Evolutionary conservation across 805 yeast species (phyloP).

Genomic region (Zygoascus biomembranicola): DNA sequence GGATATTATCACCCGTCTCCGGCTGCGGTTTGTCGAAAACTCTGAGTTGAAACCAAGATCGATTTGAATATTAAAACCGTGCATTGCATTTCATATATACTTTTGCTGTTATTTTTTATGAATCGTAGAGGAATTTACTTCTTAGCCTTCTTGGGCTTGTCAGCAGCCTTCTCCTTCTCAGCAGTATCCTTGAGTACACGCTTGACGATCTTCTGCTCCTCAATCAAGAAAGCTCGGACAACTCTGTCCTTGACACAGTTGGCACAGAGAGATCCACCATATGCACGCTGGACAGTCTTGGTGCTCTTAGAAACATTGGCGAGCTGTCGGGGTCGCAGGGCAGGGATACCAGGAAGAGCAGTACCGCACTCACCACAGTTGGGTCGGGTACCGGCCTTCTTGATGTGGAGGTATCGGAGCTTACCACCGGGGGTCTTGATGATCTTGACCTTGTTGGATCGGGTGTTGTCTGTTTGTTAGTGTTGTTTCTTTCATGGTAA

Average conservation of each 20-base stretch:
- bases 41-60: not conserved
- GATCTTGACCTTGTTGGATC: conserved; percentile 98
- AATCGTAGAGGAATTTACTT: conserved; percentile 16
- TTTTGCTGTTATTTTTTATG: not conserved
- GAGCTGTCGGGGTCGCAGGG: conserved; percentile 98
- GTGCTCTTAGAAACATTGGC: conserved; percentile 91
- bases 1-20: too few species aligned
- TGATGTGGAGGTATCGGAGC: conserved; percentile 95
- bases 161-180: conserved; percentile 71
- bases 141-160: conserved; percentile 30
- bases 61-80: not conserved
- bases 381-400: conserved; percentile 74
- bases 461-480: conserved; percentile 78
- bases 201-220: conserved; percentile 99
- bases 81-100: not conserved
- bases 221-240: conserved; percentile 98
- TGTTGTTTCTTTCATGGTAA: not conserved
- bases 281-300: conserved; percentile 98
- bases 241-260: conserved; percentile 97
- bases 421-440: conserved; percentile 99
- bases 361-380: conserved; percentile 63
- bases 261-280: conserved; percentile 99
- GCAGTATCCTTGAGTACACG: conserved; percentile 96
- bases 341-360: conserved; percentile 78
- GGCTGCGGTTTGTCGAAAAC: not conserved